Evolutionary conservation across 1,284 basidiomycete species (phyloP), one percentile per base, ranked within the genome.

Genomic region (Pisolithus thermaeus): DNA sequence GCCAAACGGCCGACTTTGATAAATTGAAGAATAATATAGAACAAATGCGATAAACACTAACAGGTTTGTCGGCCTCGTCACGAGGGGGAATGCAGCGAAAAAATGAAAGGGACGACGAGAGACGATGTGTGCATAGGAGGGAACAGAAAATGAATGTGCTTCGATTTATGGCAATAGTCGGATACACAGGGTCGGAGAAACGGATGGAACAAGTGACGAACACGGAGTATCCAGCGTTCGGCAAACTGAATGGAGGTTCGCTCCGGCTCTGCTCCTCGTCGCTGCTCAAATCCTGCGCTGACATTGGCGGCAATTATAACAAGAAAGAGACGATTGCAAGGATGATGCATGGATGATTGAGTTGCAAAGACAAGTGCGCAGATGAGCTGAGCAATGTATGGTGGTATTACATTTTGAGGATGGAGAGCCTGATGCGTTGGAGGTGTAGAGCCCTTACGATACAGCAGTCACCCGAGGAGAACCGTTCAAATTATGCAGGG

Each of bases 1-100:
- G 59, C 64, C 64, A 63, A 61, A 59, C 59, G 63, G 62, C 66
- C 68, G 66, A 72, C 65, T 62, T 63, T 68, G 72, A 84, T 84
- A 85, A 83, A 78, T 72, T 84, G 80, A 84, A 79, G 76, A 84
- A 87, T 87, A 86, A 87, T 77, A 78, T 81, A 80, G 72, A 78
- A 77, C 69, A 72, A 74, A 73, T 72, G 72, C 73, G 69, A 71
- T 61, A 59, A 63, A 58, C 58, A 62, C 57, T 57, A 35, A 18
- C 8, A 14, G 9, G 44, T 46, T 61, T 67, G 71, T 70, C 70
- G 69, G 69, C 71, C 70, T 72, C 70, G 69, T 72, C 71, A 69
- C 70, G 68, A 68, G 68, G 51, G 55, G 59, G 60, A 60, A 59
- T 46, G 58, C 58, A 62, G 63, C 67, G 56, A 59, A 43, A 62